A percentile compares a stretch with the other conserved stretches of the same genome.
Conservation (phyloP, 495 filamentous ascomycete species). For the Xylaria intraflava region DNA sequence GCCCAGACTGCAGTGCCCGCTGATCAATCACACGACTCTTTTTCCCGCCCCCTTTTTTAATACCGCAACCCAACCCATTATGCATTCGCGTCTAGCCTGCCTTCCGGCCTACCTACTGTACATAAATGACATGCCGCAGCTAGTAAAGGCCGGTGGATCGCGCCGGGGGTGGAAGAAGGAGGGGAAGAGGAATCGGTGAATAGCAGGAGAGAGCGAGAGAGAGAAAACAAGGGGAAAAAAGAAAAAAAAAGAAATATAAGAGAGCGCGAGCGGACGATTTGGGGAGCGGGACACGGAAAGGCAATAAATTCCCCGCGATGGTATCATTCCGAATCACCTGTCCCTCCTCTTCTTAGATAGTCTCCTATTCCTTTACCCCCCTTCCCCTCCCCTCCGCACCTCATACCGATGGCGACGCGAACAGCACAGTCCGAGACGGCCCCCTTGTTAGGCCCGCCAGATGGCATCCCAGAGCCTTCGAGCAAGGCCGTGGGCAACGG, state of each 20-base stretch:
- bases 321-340: background rate
- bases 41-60: too few relatives aligned
- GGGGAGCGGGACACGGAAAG: too few relatives aligned
- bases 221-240: background rate
- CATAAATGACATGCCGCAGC: background rate
- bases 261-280: too few relatives aligned
- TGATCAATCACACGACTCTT: background rate
- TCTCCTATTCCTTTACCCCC: background rate
- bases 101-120: background rate
- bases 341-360: background rate
- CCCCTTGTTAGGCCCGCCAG: slow-evolving; percentile 14
- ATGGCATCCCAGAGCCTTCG: slow-evolving; percentile 5
- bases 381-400: background rate
- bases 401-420: background rate
- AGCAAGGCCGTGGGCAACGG: slow-evolving; percentile 11
- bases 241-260: background rate
- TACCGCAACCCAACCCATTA: background rate
- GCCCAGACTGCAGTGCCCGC: too few relatives aligned
- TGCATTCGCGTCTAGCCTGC: background rate
- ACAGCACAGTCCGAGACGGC: slow-evolving; percentile 15
- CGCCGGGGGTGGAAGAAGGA: background rate
- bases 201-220: background rate
- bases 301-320: background rate
- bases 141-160: background rate
- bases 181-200: background rate